Evolutionary conservation across 148 eudicot species (phyloP), one percentile per base, ranked within the genome.

Genomic region (Rhododendron mucronatum): DNA sequence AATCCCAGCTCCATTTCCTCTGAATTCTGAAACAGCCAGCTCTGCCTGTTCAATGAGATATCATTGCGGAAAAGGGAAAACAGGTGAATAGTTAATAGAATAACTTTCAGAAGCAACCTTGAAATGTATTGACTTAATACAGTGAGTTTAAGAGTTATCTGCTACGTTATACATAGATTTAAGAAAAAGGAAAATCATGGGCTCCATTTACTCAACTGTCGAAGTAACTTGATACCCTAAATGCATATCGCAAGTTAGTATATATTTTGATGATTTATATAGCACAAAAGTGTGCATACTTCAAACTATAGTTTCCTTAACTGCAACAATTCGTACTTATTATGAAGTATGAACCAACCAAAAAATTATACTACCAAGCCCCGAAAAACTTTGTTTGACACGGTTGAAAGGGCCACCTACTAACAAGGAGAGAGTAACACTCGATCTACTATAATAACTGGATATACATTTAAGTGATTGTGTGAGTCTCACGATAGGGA

Each of bases 1-100:
- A 83, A 95, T 91, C 63, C 98, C 98, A 78, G 98, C 96, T 77
- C 99, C 98, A 86, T 92, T 91, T 84, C 99, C 98, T 82, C 96
- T 91, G 86, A 97, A 89, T 51, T 94, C 98, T 69, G 99, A 97
- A 90, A 97, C 98, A 33, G 98, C 99, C 83, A 97, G 90, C 90
- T 97, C 98, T 84, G 99, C 99, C 98, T 97, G 95, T 75, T 88
- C 39, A 80, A 88, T 59, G 84, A 80, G 9, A 75, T 83, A 78
- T 79, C 83, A 89, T 78, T 14, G 59, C 28, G 53, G 51, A 50
- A 47, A 78, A 78, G 8, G 57, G 37, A 78, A 78, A 78, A 11
- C 37, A 45, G 57, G 35, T 47, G 57, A 35, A 47, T 11, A 1
- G 59, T 78, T 26, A 78, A 78, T 10, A 21, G n/a, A 44, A 21